Evolutionary conservation across 2,329 filamentous ascomycete species (phyloP).

Genomic region (Fusarium armeniacum): DNA sequence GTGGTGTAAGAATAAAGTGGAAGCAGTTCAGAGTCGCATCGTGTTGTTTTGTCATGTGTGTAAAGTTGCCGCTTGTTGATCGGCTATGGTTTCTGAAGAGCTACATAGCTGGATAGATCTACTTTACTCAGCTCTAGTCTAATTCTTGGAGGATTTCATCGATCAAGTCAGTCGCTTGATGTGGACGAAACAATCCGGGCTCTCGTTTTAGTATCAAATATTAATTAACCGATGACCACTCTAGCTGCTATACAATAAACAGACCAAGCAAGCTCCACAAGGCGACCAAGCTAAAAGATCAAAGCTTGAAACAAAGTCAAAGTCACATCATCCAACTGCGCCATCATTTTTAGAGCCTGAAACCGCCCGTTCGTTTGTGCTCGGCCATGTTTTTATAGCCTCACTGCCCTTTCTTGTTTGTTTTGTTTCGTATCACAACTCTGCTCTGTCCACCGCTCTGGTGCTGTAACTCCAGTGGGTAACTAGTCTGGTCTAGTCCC

Average conservation of each 20-base stretch:
- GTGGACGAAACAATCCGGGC: conserved; percentile 6
- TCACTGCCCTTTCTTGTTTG: conserved; percentile 1
- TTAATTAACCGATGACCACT: background rate
- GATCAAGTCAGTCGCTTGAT: background rate
- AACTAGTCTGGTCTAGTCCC: background rate
- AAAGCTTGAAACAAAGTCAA: conserved; percentile 28
- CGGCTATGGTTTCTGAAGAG: background rate
- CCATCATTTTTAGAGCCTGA: conserved; percentile 10
- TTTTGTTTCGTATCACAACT: conserved; percentile 10
- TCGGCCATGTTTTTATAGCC: conserved; percentile 1
- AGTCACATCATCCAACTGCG: conserved; percentile 12
- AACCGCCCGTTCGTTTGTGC: conserved; percentile 20
- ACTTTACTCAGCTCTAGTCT: background rate
- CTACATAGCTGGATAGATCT: background rate
- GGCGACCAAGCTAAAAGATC: conserved; percentile 9
- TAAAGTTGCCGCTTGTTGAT: background rate
- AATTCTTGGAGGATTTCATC: background rate
- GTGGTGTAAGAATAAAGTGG: background rate
- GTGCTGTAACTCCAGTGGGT: background rate
- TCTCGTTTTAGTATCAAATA: conserved; percentile 7
- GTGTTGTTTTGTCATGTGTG: background rate
- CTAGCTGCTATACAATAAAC: background rate
- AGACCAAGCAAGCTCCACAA: background rate
- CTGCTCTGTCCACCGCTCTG: conserved; percentile 1
- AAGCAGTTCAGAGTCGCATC: background rate